phyloP scores from a whole-genome alignment of 345 rosid genomes.

The Fremontodendron californicum region DNA sequence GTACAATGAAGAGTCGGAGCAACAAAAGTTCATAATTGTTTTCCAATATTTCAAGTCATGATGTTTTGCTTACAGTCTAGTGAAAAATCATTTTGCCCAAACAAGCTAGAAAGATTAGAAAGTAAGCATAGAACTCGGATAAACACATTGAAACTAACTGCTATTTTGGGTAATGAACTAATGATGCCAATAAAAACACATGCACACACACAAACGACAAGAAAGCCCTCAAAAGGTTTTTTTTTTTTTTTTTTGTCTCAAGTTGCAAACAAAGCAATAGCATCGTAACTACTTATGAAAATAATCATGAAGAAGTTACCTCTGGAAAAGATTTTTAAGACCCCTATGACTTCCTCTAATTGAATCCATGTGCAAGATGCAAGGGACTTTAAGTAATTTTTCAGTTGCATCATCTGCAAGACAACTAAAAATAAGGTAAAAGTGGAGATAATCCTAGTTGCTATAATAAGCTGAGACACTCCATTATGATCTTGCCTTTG shows the following conservation, averaged over 20 bases:
- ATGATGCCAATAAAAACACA: neutral
- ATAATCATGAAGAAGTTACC: constrained; percentile 41
- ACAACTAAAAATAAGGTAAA: neutral
- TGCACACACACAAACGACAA: neutral
- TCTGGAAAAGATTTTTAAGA: constrained; percentile 74
- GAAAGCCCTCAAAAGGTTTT: neutral
- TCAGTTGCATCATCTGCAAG: constrained; percentile 46
- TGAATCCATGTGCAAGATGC: constrained; percentile 95
- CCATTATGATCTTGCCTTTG: constrained; percentile 42
- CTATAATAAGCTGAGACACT: constrained; percentile 5
- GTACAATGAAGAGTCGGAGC: no score
- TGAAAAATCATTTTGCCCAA: neutral
- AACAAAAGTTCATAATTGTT: neutral
- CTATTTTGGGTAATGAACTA: neutral
- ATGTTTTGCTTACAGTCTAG: neutral
- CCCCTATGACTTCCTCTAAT: constrained; percentile 93
- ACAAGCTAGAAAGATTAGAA: neutral
- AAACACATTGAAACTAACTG: neutral
- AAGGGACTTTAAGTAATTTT: constrained; percentile 53
- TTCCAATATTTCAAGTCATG: neutral
- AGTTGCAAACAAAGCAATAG: neutral
- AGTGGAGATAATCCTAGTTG: constrained; percentile 13
- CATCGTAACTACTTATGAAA: constrained; percentile 1
- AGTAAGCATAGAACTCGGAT: neutral
- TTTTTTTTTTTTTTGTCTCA: neutral